Conservation (phyloP, 2,329 filamentous ascomycete species). For the Podosphaera xanthii region DNA sequence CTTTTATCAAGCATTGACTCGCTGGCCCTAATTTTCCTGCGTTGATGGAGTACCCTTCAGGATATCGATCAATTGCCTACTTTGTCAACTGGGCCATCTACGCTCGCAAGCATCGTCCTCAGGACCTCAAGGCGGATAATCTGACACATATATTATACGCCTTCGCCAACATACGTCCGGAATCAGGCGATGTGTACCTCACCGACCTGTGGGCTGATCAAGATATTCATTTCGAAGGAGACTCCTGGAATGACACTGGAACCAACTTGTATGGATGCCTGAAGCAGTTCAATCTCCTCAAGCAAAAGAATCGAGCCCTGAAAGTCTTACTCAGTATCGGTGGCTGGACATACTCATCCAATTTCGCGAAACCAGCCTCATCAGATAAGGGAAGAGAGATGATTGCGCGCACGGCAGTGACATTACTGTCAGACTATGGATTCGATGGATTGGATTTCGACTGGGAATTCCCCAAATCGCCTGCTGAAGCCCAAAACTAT, state of each 20-base stretch:
- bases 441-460: constrained; percentile 51
- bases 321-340: constrained; percentile 75
- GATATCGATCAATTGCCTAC: constrained; percentile 34
- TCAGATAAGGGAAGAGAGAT: constrained; percentile 41
- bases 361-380: constrained; percentile 56
- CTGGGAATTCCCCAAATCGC: constrained; percentile 41
- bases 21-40: no score
- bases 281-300: constrained; percentile 72
- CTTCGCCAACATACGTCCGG: constrained; percentile 66
- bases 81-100: constrained; percentile 46
- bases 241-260: constrained; percentile 47
- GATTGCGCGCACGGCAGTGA: constrained; percentile 55
- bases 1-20: no score
- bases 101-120: constrained; percentile 60
- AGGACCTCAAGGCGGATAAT: constrained; percentile 57
- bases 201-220: constrained; percentile 42
- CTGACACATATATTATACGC: constrained; percentile 79
- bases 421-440: constrained; percentile 57
- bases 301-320: constrained; percentile 57
- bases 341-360: constrained; percentile 77
- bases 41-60: no score
- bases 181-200: constrained; percentile 54
- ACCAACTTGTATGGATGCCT: constrained; percentile 73
- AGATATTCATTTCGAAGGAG: constrained; percentile 33
- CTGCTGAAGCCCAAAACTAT: constrained; percentile 30